phyloP scores from a whole-genome alignment of 2,329 filamentous ascomycete genomes.

The Neofusicoccum ribis region DNA sequence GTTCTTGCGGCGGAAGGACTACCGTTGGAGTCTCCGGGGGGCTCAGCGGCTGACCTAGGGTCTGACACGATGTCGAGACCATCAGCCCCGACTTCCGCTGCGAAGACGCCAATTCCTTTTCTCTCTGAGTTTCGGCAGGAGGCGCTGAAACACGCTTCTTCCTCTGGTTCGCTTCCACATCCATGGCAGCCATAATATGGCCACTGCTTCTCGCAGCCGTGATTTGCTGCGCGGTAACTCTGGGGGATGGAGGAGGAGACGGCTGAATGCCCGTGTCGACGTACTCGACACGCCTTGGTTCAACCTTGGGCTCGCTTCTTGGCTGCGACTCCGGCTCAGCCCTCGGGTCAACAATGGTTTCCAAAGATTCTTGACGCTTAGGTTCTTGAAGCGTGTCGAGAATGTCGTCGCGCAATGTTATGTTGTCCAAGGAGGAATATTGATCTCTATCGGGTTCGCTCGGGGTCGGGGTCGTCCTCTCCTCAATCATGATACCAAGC shows the following conservation, averaged over 20 bases:
- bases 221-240: slow-evolving; percentile 31
- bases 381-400: neutral
- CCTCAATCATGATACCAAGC: slow-evolving; percentile 38
- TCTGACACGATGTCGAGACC: slow-evolving; percentile 67
- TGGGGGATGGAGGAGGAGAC: slow-evolving; percentile 77
- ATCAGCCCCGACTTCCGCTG: slow-evolving; percentile 43
- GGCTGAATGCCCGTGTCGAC: slow-evolving; percentile 78
- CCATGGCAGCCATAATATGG: slow-evolving; percentile 21
- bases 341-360: neutral
- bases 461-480: neutral
- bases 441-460: slow-evolving; percentile 26
- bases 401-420: neutral
- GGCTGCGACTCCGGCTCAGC: neutral
- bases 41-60: slow-evolving; percentile 61
- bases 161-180: slow-evolving; percentile 73
- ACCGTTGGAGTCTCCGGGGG: slow-evolving; percentile 64
- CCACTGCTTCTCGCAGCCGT: slow-evolving; percentile 27
- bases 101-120: slow-evolving; percentile 17
- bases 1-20: slow-evolving; percentile 43
- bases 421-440: neutral
- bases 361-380: slow-evolving; percentile 1
- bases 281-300: slow-evolving; percentile 53
- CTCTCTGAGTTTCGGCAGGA: slow-evolving; percentile 12
- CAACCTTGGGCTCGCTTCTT: slow-evolving; percentile 20
- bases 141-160: slow-evolving; percentile 62